These are phyloP conservation scores for Acer saccharum DNA, from an alignment of 345 rosid genomes.

Conservation along the genomic window DNA sequence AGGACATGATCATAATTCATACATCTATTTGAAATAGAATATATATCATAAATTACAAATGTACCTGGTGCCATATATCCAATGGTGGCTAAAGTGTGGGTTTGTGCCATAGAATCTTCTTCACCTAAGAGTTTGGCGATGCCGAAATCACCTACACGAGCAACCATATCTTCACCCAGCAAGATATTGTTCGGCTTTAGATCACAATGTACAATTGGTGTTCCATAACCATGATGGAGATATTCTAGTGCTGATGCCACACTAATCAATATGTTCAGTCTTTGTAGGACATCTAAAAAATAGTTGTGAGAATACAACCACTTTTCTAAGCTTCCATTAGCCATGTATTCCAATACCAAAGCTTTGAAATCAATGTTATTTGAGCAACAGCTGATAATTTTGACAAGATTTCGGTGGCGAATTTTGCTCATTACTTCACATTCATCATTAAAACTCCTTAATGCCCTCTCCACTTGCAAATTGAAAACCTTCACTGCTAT, in stretches of 20 bases:
- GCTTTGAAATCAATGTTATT: no score
- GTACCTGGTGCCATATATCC: slow-evolving; percentile 15
- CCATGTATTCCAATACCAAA: no score
- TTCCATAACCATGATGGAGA: background rate
- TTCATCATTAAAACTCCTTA: background rate
- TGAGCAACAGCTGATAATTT: slow-evolving; percentile 1
- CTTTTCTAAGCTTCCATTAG: no score
- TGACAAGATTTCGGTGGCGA: slow-evolving; percentile 10
- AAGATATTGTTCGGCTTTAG: no score
- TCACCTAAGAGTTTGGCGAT: background rate
- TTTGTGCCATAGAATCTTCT: background rate
- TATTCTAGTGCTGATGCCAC: slow-evolving; percentile 22
- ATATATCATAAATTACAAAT: background rate
- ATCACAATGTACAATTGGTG: no score
- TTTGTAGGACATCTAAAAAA: background rate
- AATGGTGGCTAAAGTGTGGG: slow-evolving; percentile 2
- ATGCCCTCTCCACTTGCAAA: background rate
- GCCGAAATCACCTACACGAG: slow-evolving; percentile 8
- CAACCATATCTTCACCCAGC: background rate
- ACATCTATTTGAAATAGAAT: no score
- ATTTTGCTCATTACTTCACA: slow-evolving; percentile 13
- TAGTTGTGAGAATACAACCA: background rate
- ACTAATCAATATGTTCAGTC: slow-evolving; percentile 19
- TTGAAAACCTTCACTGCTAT: slow-evolving; percentile 6
- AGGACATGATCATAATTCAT: no score